Base-by-base conservation (phyloP, 129 eudicot species). In the Dittrichia graveolens region DNA sequence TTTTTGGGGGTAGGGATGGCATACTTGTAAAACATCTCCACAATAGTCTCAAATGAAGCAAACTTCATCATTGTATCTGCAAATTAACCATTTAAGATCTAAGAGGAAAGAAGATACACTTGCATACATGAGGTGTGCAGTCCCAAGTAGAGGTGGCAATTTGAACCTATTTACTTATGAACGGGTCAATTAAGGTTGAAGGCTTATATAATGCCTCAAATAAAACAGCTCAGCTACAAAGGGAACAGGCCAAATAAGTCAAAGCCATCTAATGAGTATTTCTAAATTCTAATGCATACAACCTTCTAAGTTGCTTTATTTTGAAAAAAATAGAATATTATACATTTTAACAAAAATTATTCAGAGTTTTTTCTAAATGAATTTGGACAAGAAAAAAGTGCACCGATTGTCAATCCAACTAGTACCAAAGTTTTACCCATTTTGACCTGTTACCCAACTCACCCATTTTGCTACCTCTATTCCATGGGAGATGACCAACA, bases 1-100 rank as follows among this genome's bases (percentile, higher is more conserved):
- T 74, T 84, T 63, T 92, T 92, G 56, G 97, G 97, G 35, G 76
- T 83, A 13, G 97, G 96, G 67, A 92, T 81, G 39, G 89, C 96
- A 52, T 92, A 79, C 75, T 88, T 89, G 89, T 92, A 92, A 11
- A 92, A 73, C 62, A 80, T 61, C 83, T 92, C 97, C 71, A 92
- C 97, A 45, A 89, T 92, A 24, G 84, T 87, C 88, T 92, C 97
- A 69, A 92, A 92, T 0, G 97, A 88, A 10, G 97, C 97, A 86
- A 92, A 92, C 85, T 92, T 92, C 97, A 89, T 89, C 97, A 92
- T 92, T 14, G 97, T 92, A 79, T 92, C 97, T 92, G 89, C 81
- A 83, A 56, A 53, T 68, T 47, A 78, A 83, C 38, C 62, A 68
- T 37, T 48, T 42, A 48, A 38, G 35, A 70, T 70, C 12, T 55